A percentile compares a stretch with the other conserved stretches of the same genome.
Conservation (phyloP, 148 eudicot species). For the Tetragonia tetragonoides region DNA sequence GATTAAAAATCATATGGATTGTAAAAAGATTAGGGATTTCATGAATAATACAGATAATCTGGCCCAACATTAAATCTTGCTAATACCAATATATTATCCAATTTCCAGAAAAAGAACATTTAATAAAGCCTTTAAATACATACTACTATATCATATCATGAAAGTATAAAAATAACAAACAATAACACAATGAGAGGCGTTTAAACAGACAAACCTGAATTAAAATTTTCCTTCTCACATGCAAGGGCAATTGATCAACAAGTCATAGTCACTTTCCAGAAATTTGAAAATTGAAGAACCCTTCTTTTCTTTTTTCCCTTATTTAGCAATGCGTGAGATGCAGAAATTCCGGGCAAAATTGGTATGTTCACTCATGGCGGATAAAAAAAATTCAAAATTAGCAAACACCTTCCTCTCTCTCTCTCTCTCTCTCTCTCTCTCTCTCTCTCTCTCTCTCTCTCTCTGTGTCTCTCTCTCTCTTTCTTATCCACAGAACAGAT, state of each 20-base stretch:
- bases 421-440: too few species aligned
- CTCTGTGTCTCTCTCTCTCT: too few species aligned
- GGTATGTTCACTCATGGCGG: too few species aligned
- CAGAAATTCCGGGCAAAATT: background rate
- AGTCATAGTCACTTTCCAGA: background rate
- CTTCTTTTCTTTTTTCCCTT: too few species aligned
- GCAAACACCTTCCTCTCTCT: background rate
- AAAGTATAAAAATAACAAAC: background rate
- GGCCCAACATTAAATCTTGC: background rate
- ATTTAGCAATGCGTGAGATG: background rate
- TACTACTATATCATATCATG: background rate
- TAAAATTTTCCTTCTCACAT: background rate
- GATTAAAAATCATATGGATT: too few species aligned
- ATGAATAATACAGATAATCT: background rate
- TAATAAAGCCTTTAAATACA: background rate
- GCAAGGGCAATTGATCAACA: background rate
- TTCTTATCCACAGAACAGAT: too few species aligned
- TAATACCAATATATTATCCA: background rate
- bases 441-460: too few species aligned
- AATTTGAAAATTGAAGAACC: background rate
- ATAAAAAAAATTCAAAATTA: background rate
- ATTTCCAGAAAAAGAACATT: background rate
- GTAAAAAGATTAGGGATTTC: too few species aligned
- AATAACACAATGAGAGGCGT: background rate
- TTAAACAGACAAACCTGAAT: background rate